Base-by-base conservation (phyloP, 78 protist species). In the Dictyostelium purpureum region DNA sequence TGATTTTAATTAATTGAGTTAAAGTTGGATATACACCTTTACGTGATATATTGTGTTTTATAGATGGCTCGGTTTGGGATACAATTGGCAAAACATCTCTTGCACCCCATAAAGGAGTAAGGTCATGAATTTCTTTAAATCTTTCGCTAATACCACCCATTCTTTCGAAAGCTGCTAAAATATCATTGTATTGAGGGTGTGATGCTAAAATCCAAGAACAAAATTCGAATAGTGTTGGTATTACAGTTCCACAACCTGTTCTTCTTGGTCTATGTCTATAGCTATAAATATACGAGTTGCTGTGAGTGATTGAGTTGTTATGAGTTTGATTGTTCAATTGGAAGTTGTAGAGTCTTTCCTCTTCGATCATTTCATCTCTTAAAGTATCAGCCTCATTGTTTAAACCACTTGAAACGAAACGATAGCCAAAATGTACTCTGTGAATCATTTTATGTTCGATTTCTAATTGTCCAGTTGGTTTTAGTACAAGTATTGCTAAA, bases 21-120 rank as follows among this genome's bases (percentile, higher is more conserved):
- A 85, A 76, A 12, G 92, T 85, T 21, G 92, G 77, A 45, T 73
- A 85, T n/a, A 85, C 92, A 43, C 92, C 92, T 47, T 85, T 85
- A 31, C 92, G n/a, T 26, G 82, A 73, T 31, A 85, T 73, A 21
- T 56, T 85, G n/a, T 85, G 92, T 35, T 85, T 85, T 38, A 57
- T 47, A 70, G 33, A 45, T 2, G 18, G 33, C 9, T 21, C 16
- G 10, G 38, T 49, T 37, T 51, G 14, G 4, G 92, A 45, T 7
- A 85, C 74, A 6, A 85, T 70, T 16, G 92, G 92, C 5, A 31
- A 3, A 1, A 85, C 92, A 73, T 85, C 71, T 61, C 92, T 70
- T 5, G 92, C 63, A 21, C 92, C 92, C 92, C 92, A 85, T 28
- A 85, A 21, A 19, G 92, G 82, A 9, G 73, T 82, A 33, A 85